Evolutionary conservation across 441 rosid species (phyloP).

Genomic region (Manihot esculenta): DNA sequence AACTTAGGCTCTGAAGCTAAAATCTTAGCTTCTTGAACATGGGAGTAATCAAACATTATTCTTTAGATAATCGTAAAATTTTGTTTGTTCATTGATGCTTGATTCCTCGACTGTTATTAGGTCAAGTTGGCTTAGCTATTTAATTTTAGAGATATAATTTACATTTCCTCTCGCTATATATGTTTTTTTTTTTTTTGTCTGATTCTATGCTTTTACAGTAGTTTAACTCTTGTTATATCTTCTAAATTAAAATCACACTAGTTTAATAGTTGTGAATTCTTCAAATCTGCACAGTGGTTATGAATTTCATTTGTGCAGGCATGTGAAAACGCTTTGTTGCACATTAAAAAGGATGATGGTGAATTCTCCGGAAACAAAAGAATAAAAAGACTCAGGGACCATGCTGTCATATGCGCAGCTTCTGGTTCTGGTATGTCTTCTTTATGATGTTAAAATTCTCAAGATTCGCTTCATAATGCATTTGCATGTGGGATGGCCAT

Average conservation of each 20-base stretch:
- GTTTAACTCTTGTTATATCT: background rate
- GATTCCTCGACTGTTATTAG: background rate
- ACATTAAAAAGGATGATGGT: constrained; percentile 34
- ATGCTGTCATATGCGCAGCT: constrained; percentile 39
- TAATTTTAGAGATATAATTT: background rate
- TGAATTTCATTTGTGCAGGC: constrained; percentile 37
- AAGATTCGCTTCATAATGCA: background rate
- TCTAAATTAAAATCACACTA: background rate
- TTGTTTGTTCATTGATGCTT: background rate
- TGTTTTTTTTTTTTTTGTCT: background rate
- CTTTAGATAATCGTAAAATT: background rate
- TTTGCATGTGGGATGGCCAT: background rate
- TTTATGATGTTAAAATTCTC: background rate
- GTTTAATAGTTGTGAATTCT: background rate
- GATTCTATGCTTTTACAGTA: background rate
- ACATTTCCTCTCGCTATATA: background rate
- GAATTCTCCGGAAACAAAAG: constrained; percentile 26
- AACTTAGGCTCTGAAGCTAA: background rate
- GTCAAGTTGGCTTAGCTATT: background rate
- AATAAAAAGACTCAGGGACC: constrained; percentile 45
- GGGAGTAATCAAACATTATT: background rate
- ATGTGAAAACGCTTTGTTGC: constrained; percentile 49
- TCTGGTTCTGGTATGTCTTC: constrained; percentile 50
- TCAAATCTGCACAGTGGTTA: background rate
- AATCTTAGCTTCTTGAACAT: background rate